Base-by-base conservation (phyloP, 2,329 filamentous ascomycete genomes). In the Domatiomyces catenatus region DNA sequence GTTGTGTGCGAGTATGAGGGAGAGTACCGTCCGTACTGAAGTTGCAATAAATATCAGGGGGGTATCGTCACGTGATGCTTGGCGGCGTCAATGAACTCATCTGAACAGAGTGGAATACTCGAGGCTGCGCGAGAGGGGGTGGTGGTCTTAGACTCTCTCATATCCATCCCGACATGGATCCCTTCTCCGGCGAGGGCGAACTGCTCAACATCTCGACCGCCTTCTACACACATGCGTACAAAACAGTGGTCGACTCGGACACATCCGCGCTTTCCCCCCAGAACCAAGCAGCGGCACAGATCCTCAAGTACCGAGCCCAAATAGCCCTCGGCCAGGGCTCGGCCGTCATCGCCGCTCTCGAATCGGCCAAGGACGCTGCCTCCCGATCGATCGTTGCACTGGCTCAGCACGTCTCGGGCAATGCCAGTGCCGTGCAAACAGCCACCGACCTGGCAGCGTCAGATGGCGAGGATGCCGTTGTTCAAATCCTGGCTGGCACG, bases 231-330 rank as follows among this genome's bases (percentile, higher is more conserved):
- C 88, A 86, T 64, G 89, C 94, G 73, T 94, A 86, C 75, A 77
- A 86, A 63, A 75, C 83, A 63, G 89, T 93, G 56, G 69, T 93
- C 68, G 83, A 92, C 71, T 94, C 88, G 70, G 84, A 93, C 68
- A 83, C 81, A 44, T 80, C 83, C 5, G 74, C 81, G 53, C 83
- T 96, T 63, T 92, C 86, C 44, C 60, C 81, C 56, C 80, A 84
- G 61, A 95, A 95, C 70, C 74, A 75, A 46, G 74, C 88, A 12
- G 79, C 86, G 43, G 84, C 86, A 42, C 81, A 81, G 52, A 71
- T 94, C 44, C 79, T 96, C 50, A 75, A 83, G 64, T 79, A 90
- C 56, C 86, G 92, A 64, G 81, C 90, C 44, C 83, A 83, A 64
- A 80, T 94, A 62, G 88, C 88, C 48, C 77, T 90, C 6, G 86